phyloP scores from a whole-genome alignment of 2,329 filamentous ascomycete genomes.

The Paraphaeosphaeria sporulosa region DNA sequence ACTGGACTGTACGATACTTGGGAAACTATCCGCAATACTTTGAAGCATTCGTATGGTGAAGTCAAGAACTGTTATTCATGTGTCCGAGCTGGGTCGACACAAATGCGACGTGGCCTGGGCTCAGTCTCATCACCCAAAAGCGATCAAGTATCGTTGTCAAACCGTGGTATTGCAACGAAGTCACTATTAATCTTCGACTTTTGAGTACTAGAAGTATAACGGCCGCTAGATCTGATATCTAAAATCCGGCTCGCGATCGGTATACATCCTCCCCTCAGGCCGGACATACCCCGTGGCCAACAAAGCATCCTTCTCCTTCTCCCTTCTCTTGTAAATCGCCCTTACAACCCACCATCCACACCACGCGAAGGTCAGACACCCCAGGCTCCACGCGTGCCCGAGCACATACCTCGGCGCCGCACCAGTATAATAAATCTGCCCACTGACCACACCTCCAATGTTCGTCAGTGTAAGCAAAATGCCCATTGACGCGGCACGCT shows the following conservation, averaged over 20 bases:
- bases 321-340: slow-evolving; percentile 43
- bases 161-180: no score
- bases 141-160: no score
- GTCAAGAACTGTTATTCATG: no score
- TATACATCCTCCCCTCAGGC: slow-evolving; percentile 29
- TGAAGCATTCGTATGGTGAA: no score
- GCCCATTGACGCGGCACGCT: slow-evolving; percentile 41
- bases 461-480: slow-evolving; percentile 45
- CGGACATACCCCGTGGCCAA: slow-evolving; percentile 30
- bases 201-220: no score
- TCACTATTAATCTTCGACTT: no score
- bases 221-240: slow-evolving; percentile 33
- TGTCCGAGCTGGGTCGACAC: no score
- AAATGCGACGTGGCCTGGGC: no score
- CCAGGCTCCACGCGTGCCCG: slow-evolving; percentile 49
- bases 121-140: no score
- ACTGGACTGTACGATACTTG: no score
- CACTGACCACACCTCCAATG: slow-evolving; percentile 42
- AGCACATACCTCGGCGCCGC: slow-evolving; percentile 36
- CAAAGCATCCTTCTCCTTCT: slow-evolving; percentile 39
- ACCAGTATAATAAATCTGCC: slow-evolving; percentile 43
- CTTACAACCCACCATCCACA: slow-evolving; percentile 49
- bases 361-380: slow-evolving; percentile 48
- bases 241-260: slow-evolving; percentile 41
- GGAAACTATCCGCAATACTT: no score